Conservation (phyloP, 2,329 filamentous ascomycete genomes). For the Colletotrichum sp. region DNA sequence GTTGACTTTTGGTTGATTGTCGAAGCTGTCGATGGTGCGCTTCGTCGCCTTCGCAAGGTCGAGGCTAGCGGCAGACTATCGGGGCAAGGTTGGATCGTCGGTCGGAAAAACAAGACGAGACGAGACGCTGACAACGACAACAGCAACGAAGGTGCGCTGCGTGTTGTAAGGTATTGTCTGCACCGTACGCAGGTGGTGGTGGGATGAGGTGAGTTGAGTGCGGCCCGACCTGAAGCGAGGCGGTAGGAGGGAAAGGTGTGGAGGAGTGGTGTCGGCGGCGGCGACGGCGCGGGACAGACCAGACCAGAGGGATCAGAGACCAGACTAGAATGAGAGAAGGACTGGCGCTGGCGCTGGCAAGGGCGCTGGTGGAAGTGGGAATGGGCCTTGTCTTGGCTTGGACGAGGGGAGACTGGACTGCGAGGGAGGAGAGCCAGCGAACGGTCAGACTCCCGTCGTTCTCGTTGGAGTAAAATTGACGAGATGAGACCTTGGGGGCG, state of each 20-base stretch:
- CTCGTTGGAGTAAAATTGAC: conserved; percentile 25
- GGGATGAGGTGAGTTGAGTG: conserved; percentile 7
- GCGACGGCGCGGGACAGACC: not conserved
- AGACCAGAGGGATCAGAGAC: not conserved
- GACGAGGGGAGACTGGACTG: not conserved
- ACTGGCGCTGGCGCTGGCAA: not conserved
- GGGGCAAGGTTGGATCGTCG: conserved; percentile 8
- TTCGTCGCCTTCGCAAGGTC: conserved; percentile 1
- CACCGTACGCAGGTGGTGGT: not conserved
- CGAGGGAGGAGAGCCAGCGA: not conserved
- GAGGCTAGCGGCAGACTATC: conserved; percentile 17
- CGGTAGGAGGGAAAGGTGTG: conserved; percentile 5
- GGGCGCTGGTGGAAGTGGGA: conserved; percentile 8
- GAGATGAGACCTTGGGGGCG: conserved; percentile 26
- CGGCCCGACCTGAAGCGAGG: conserved; percentile 14
- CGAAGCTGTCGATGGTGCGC: conserved; percentile 4
- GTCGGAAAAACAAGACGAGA: conserved; percentile 6
- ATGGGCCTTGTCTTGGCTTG: conserved; percentile 20
- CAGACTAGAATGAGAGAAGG: conserved; percentile 13
- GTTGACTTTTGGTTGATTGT: not conserved
- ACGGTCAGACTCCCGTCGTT: conserved; percentile 12
- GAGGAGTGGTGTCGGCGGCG: conserved; percentile 1
- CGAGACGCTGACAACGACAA: not conserved
- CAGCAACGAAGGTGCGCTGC: not conserved
- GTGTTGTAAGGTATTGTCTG: not conserved